These are phyloP conservation scores for Amniculicola lignicola DNA, from an alignment of 495 filamentous ascomycete genomes.

Conservation along the genomic window DNA sequence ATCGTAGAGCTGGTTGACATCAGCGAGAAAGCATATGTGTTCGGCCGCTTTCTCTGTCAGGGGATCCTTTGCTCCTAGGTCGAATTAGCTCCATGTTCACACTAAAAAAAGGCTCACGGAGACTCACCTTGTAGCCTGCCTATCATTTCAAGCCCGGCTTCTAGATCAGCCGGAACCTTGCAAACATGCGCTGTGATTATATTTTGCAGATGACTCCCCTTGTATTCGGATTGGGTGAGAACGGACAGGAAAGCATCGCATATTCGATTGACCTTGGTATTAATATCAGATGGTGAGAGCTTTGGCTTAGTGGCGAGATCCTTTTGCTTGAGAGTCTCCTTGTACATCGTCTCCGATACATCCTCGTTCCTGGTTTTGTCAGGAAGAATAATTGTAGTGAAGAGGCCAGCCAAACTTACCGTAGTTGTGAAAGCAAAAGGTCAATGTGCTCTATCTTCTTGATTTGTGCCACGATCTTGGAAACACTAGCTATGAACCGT, in stretches of 20 bases:
- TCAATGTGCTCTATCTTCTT: slow-evolving; percentile 83
- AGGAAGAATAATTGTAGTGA: neutral
- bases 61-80: slow-evolving; percentile 55
- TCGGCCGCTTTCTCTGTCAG: slow-evolving; percentile 82
- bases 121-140: slow-evolving; percentile 61
- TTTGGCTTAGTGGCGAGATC: slow-evolving; percentile 6
- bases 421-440: slow-evolving; percentile 83
- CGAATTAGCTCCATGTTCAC: slow-evolving; percentile 25
- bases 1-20: slow-evolving; percentile 90
- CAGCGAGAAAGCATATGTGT: slow-evolving; percentile 94
- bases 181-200: slow-evolving; percentile 92
- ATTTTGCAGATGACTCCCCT: slow-evolving; percentile 77
- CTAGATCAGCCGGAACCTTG: slow-evolving; percentile 85
- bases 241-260: slow-evolving; percentile 78
- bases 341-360: slow-evolving; percentile 90
- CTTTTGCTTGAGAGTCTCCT: slow-evolving; percentile 58
- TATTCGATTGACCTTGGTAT: slow-evolving; percentile 76
- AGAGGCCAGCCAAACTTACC: slow-evolving; percentile 51
- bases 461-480: slow-evolving; percentile 79
- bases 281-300: neutral
- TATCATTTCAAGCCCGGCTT: slow-evolving; percentile 77
- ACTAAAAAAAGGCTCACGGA: neutral
- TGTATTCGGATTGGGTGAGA: slow-evolving; percentile 52
- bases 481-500: slow-evolving; percentile 74
- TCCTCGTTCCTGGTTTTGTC: slow-evolving; percentile 71